phyloP scores from a whole-genome alignment of 176 grass and related monocot genomes.

The Zoysia japonica region DNA sequence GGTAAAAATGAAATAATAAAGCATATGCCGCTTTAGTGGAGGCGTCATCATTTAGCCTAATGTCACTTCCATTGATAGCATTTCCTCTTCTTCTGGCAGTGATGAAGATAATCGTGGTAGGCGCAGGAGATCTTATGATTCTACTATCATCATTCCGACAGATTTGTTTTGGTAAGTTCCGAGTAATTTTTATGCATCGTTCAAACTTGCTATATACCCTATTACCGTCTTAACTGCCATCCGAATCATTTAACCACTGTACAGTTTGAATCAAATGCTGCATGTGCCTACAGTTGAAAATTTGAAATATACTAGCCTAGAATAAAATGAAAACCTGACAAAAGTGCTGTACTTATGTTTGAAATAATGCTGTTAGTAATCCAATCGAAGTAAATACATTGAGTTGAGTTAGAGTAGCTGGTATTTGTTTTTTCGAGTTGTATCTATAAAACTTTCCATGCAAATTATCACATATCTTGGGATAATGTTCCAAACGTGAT shows the following conservation, averaged over 20 bases:
- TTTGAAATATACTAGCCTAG: background rate
- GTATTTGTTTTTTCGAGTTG: background rate
- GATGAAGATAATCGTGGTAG: conserved; percentile 78
- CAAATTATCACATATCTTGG: background rate
- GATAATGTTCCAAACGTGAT: background rate
- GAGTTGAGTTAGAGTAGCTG: background rate
- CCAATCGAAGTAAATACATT: background rate
- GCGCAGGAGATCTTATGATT: conserved; percentile 66
- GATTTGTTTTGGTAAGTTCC: conserved; percentile 96
- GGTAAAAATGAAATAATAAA: background rate
- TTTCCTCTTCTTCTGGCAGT: conserved; percentile 60
- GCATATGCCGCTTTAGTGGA: background rate
- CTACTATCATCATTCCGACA: conserved; percentile 65
- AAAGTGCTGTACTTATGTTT: conserved; percentile 21
- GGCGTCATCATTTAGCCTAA: conserved; percentile 31
- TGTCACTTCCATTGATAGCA: conserved; percentile 37
- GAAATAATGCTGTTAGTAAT: conserved; percentile 7
- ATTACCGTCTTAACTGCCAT: background rate
- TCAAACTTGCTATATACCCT: background rate
- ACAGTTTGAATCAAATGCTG: conserved; percentile 14
- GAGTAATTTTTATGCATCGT: conserved; percentile 3
- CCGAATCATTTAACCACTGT: background rate
- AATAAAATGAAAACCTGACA: background rate
- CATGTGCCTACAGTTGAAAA: background rate
- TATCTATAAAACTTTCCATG: background rate